Evolutionary conservation across 306 rosid genomes (phyloP).

Genomic region (Lagenaria siceraria): DNA sequence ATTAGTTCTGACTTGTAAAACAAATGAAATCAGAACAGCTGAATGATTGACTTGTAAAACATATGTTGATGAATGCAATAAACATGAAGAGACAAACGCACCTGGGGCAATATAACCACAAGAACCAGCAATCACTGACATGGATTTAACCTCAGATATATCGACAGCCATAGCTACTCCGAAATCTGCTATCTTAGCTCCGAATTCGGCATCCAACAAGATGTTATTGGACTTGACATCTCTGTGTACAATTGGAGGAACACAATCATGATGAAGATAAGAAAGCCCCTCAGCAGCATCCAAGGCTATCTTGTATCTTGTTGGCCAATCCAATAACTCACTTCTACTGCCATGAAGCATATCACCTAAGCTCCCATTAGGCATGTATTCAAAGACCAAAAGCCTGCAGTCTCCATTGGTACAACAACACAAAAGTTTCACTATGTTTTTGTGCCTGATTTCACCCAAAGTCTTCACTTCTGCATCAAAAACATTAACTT

Average conservation of each 20-base stretch:
- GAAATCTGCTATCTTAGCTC: conserved; percentile 87
- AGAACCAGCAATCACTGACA: conserved; percentile 86
- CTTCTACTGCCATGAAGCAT: conserved; percentile 70
- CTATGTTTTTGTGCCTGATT: conserved; percentile 93
- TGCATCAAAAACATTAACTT: conserved; percentile 58
- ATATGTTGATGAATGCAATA: neutral
- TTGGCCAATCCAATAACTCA: conserved; percentile 84
- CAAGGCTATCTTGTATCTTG: conserved; percentile 66
- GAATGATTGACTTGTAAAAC: no score
- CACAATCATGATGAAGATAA: conserved; percentile 90
- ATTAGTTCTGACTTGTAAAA: neutral
- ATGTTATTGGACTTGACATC: conserved; percentile 88
- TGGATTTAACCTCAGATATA: conserved; percentile 42
- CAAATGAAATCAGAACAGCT: neutral
- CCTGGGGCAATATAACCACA: conserved; percentile 99
- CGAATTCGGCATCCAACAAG: conserved; percentile 67
- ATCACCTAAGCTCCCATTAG: conserved; percentile 88
- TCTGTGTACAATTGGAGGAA: conserved; percentile 85
- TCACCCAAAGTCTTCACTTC: conserved; percentile 82
- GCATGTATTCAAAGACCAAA: conserved; percentile 93
- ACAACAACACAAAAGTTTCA: conserved; percentile 93
- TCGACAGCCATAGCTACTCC: conserved; percentile 82
- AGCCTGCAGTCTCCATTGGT: conserved; percentile 72
- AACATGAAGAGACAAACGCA: conserved; percentile 11
- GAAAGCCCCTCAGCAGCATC: conserved; percentile 96